Evolutionary conservation across 2,329 filamentous ascomycete genomes (phyloP).

Genomic region (Cephalotrichum gorgonifer): DNA sequence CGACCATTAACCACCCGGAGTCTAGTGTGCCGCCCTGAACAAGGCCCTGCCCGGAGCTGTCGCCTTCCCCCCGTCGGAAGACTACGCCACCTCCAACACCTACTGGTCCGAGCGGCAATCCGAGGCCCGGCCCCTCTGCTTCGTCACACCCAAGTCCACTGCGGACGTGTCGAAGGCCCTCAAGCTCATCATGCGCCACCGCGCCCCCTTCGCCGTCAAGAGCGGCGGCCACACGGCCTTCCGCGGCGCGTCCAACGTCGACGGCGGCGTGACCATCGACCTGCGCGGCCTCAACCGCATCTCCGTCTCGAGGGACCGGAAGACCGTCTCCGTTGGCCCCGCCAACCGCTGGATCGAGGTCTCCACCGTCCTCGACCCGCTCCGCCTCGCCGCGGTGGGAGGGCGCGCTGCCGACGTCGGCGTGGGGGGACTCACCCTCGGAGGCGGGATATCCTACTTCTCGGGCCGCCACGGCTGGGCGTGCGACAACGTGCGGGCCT

Average conservation of each 20-base stretch:
- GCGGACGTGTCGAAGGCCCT: slow-evolving; percentile 4
- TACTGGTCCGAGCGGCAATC: slow-evolving; percentile 4
- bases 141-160: neutral
- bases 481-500: slow-evolving; percentile 31
- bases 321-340: slow-evolving; percentile 28
- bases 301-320: slow-evolving; percentile 13
- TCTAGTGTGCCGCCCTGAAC: slow-evolving; percentile 1
- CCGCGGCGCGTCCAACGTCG: slow-evolving; percentile 19
- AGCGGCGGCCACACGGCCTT: slow-evolving; percentile 41
- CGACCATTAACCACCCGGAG: no score
- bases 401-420: slow-evolving; percentile 26
- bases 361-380: slow-evolving; percentile 14
- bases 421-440: slow-evolving; percentile 17
- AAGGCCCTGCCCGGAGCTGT: neutral
- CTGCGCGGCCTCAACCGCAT: slow-evolving; percentile 12
- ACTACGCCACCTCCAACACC: slow-evolving; percentile 1
- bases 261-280: slow-evolving; percentile 18
- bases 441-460: slow-evolving; percentile 13
- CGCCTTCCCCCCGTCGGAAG: neutral
- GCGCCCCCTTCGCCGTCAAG: slow-evolving; percentile 32
- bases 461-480: slow-evolving; percentile 26
- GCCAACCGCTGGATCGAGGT: slow-evolving; percentile 31
- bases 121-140: neutral
- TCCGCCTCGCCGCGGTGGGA: slow-evolving; percentile 28
- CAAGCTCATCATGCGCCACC: slow-evolving; percentile 4